A percentile compares a stretch with the other conserved stretches of the same genome.
phyloP scores from a whole-genome alignment of 148 eudicot genomes.

The Rhododendron henanense region DNA sequence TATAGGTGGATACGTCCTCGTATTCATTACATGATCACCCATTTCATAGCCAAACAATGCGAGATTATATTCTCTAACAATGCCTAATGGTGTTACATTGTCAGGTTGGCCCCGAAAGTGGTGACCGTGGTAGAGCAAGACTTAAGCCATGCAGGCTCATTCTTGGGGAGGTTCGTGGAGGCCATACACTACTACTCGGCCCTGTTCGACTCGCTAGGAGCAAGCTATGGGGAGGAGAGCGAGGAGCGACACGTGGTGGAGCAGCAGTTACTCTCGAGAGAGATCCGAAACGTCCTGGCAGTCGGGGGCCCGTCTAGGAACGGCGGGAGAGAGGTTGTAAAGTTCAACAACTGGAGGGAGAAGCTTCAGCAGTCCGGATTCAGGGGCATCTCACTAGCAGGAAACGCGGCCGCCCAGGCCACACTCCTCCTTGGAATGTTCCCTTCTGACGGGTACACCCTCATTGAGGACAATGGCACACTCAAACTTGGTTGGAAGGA shows the following conservation, averaged over 20 bases:
- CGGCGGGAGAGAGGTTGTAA: slow-evolving; percentile 37
- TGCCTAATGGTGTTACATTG: background rate
- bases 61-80: background rate
- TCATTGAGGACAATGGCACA: slow-evolving; percentile 86
- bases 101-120: slow-evolving; percentile 90
- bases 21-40: background rate
- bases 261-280: slow-evolving; percentile 84
- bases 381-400: slow-evolving; percentile 69
- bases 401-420: slow-evolving; percentile 94
- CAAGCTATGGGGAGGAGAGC: slow-evolving; percentile 89
- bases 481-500: slow-evolving; percentile 99
- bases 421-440: slow-evolving; percentile 92
- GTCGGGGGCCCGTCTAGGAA: slow-evolving; percentile 80
- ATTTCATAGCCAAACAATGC: background rate
- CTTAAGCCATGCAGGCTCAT: slow-evolving; percentile 79
- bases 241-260: slow-evolving; percentile 90
- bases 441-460: slow-evolving; percentile 88
- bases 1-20: background rate
- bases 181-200: slow-evolving; percentile 99
- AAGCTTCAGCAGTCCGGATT: slow-evolving; percentile 84
- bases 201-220: slow-evolving; percentile 86
- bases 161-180: slow-evolving; percentile 88
- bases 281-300: slow-evolving; percentile 77
- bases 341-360: slow-evolving; percentile 86
- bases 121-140: slow-evolving; percentile 98